Conservation (phyloP, 2,329 filamentous ascomycete species). For the Stagonosporopsis cucurbitacearum region DNA sequence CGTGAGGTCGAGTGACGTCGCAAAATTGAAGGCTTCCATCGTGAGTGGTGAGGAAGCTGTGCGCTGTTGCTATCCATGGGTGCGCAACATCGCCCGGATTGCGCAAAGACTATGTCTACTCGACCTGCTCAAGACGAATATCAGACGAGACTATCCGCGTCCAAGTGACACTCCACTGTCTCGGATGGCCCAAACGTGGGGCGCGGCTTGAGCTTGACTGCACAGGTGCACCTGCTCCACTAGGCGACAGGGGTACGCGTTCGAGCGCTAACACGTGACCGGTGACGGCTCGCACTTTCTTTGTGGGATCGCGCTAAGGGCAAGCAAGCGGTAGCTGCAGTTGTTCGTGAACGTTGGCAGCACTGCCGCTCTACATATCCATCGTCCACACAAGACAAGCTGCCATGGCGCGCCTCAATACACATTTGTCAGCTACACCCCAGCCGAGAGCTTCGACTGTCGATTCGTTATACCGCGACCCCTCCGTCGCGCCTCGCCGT, state of each 20-base stretch:
- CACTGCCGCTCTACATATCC: conserved; percentile 7
- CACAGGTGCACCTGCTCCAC: conserved; percentile 1
- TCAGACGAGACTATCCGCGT: neutral
- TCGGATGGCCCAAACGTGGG: conserved; percentile 16
- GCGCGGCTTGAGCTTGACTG: conserved; percentile 11
- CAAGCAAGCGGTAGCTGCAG: conserved; percentile 22
- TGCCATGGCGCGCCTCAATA: conserved; percentile 49
- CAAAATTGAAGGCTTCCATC: conserved; percentile 98
- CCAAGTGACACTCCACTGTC: neutral
- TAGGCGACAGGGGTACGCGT: conserved; percentile 29
- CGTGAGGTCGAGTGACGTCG: conserved; percentile 82
- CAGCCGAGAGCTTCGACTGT: conserved; percentile 39
- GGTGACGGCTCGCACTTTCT: conserved; percentile 27
- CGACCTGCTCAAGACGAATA: neutral
- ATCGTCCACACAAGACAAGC: neutral
- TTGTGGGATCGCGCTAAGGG: conserved; percentile 27
- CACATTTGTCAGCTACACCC: conserved; percentile 39
- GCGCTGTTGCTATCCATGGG: conserved; percentile 36
- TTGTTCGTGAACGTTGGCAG: conserved; percentile 2
- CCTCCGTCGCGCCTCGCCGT: conserved; percentile 35
- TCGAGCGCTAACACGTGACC: conserved; percentile 27
- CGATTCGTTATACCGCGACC: conserved; percentile 48
- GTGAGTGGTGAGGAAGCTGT: conserved; percentile 22
- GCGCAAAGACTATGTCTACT: neutral
- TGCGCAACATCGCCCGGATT: conserved; percentile 10